phyloP scores from a whole-genome alignment of 306 rosid genomes.

The Boehmeria nivea region DNA sequence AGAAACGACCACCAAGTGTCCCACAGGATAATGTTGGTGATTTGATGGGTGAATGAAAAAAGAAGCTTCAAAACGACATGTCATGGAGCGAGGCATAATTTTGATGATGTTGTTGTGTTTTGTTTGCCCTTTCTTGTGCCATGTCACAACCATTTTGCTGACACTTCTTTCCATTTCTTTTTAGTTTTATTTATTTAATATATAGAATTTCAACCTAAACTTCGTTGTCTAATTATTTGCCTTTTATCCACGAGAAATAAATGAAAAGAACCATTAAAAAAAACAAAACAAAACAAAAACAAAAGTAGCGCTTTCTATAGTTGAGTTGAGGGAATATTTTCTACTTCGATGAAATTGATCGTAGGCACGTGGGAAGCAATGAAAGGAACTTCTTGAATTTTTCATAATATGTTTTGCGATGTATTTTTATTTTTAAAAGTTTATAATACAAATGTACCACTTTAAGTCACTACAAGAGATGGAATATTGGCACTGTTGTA shows the following conservation, averaged over 20 bases:
- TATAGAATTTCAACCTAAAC: not conserved
- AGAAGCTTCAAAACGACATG: conserved; percentile 20
- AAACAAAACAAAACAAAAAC: not conserved
- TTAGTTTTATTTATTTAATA: not conserved
- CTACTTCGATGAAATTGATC: conserved; percentile 12
- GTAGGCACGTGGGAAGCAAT: conserved; percentile 10
- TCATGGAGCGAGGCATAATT: conserved; percentile 26
- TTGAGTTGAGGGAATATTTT: conserved; percentile 14
- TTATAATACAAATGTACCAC: not conserved
- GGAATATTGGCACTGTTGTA: not conserved
- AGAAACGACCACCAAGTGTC: conserved; percentile 26
- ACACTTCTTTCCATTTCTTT: not conserved
- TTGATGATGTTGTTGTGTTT: conserved; percentile 13
- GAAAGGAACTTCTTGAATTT: not conserved
- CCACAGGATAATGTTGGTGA: conserved; percentile 42
- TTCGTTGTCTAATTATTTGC: not conserved
- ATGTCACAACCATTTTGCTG: conserved; percentile 34
- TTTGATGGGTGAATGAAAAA: conserved; percentile 43
- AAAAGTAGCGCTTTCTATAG: not conserved
- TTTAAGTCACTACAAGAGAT: not conserved
- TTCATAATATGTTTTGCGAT: no score
- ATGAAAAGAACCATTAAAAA: not conserved
- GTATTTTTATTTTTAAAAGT: no score
- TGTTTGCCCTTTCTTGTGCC: conserved; percentile 30
- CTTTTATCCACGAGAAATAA: not conserved